A percentile compares a stretch with the other conserved stretches of the same genome.
phyloP scores from a whole-genome alignment of 495 filamentous ascomycete species.

The Margaritispora aquatica region DNA sequence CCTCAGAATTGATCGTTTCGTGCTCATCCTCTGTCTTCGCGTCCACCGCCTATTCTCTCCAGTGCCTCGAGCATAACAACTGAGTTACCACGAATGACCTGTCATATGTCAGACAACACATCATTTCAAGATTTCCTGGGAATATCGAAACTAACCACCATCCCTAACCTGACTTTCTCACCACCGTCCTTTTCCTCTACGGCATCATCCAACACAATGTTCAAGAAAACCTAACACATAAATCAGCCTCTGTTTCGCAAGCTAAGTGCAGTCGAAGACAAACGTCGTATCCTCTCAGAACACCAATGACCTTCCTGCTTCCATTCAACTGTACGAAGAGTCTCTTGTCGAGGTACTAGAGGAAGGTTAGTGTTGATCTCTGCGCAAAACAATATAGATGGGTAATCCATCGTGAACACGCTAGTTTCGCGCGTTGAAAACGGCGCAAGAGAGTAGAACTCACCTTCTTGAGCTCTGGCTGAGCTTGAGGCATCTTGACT shows the following conservation, averaged over 20 bases:
- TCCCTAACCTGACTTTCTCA: slow-evolving; percentile 86
- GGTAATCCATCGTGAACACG: no score
- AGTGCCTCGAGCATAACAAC: slow-evolving; percentile 91
- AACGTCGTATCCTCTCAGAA: slow-evolving; percentile 95
- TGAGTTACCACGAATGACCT: slow-evolving; percentile 85
- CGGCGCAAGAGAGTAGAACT: slow-evolving; percentile 17
- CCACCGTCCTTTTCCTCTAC: slow-evolving; percentile 90
- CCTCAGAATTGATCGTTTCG: neutral
- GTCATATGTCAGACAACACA: slow-evolving; percentile 4
- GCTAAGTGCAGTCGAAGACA: slow-evolving; percentile 21
- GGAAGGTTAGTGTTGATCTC: no score
- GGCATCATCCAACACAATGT: slow-evolving; percentile 97
- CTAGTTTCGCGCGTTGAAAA: neutral
- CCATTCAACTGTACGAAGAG: slow-evolving; percentile 97
- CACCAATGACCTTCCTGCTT: slow-evolving; percentile 92
- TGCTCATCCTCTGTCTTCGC: slow-evolving; percentile 21
- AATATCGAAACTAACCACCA: slow-evolving; percentile 62
- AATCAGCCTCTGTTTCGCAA: neutral
- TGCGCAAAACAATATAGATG: no score
- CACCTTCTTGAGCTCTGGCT: slow-evolving; percentile 98
- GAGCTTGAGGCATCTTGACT: slow-evolving; percentile 89
- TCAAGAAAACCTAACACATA: slow-evolving; percentile 78
- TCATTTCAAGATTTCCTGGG: neutral
- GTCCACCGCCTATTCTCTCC: slow-evolving; percentile 44
- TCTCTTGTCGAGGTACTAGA: slow-evolving; percentile 97